A percentile compares a stretch with the other conserved stretches of the same genome.
Conservation (phyloP, 1,284 basidiomycete species). For the Cutaneotrichosporon cutaneum region DNA sequence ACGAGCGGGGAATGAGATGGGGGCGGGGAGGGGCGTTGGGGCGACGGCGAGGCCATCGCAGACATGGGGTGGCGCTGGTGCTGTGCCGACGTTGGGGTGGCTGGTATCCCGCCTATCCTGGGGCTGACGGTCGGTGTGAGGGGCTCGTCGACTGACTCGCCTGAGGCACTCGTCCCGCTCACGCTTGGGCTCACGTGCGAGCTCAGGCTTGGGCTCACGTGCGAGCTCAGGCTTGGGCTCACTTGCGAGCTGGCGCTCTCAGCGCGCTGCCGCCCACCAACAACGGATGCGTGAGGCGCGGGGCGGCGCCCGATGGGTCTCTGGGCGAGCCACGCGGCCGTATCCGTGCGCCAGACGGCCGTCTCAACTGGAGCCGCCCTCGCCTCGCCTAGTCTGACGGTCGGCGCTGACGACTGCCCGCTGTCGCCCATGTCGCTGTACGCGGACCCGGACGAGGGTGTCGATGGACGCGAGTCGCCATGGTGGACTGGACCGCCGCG, state of each 20-base stretch:
- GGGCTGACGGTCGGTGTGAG: slow-evolving; percentile 7
- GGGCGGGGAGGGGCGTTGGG: not conserved
- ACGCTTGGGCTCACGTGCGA: not conserved
- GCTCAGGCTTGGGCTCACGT: too few species aligned
- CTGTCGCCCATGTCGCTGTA: not conserved
- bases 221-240: not conserved
- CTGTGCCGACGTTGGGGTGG: not conserved
- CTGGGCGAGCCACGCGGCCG: slow-evolving; percentile 23
- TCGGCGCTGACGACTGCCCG: not conserved
- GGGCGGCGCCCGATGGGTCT: slow-evolving; percentile 14
- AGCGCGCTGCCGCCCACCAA: not conserved
- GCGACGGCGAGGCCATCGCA: not conserved
- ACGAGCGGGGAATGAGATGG: not conserved
- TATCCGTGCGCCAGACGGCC: slow-evolving; percentile 7
- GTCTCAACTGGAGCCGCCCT: not conserved
- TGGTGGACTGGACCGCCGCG: not conserved
- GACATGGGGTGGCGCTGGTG: not conserved
- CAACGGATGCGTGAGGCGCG: not conserved
- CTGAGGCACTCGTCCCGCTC: slow-evolving; percentile 1
- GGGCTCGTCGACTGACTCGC: slow-evolving; percentile 9
- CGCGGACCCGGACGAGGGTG: not conserved
- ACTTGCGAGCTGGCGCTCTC: not conserved
- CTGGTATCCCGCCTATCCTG: not conserved
- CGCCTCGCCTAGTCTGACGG: not conserved
- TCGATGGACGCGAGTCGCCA: slow-evolving; percentile 3